A percentile compares a stretch with the other conserved stretches of the same genome.
Evolutionary conservation across 1,139 yeast genomes (phyloP).

Genomic region (Debaryomyces robertsiae): DNA sequence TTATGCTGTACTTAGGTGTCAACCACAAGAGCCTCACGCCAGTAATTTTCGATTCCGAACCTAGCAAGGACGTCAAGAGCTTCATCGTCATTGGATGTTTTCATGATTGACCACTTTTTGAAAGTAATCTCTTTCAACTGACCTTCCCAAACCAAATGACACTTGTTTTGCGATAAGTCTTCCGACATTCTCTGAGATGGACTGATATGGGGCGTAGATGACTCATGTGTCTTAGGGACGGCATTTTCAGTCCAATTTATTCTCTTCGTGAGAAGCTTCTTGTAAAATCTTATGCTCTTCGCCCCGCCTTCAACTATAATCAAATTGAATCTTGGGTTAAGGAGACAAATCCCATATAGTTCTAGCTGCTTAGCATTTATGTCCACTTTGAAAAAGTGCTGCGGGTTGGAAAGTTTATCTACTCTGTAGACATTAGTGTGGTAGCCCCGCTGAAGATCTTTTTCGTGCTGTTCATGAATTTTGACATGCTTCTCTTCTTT

Average conservation of each 20-base stretch:
- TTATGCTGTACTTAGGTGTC: conserved; percentile 9
- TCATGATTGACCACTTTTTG: conserved; percentile 61
- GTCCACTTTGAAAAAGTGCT: conserved; percentile 72
- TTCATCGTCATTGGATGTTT: conserved; percentile 54
- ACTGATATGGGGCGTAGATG: conserved; percentile 10
- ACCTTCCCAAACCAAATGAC: conserved; percentile 77
- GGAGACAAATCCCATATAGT: conserved; percentile 58
- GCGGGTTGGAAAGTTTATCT: conserved; percentile 57
- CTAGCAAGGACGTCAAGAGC: conserved; percentile 52
- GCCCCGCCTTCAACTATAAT: conserved; percentile 75
- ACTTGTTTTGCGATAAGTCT: conserved; percentile 51
- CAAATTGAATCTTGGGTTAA: conserved; percentile 51
- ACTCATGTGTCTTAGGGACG: conserved; percentile 20
- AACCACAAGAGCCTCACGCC: conserved; percentile 49
- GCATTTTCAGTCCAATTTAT: conserved; percentile 68
- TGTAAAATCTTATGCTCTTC: conserved; percentile 61
- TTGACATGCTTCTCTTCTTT: conserved; percentile 59
- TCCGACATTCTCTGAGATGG: conserved; percentile 17
- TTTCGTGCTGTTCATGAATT: conserved; percentile 46
- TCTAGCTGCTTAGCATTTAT: conserved; percentile 75
- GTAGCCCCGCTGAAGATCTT: conserved; percentile 50
- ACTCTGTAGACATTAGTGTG: conserved; percentile 63
- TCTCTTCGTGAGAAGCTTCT: conserved; percentile 60
- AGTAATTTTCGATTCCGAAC: conserved; percentile 60
- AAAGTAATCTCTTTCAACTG: conserved; percentile 56